Evolutionary conservation across 805 yeast species (phyloP).

Genomic region (Candida montana): DNA sequence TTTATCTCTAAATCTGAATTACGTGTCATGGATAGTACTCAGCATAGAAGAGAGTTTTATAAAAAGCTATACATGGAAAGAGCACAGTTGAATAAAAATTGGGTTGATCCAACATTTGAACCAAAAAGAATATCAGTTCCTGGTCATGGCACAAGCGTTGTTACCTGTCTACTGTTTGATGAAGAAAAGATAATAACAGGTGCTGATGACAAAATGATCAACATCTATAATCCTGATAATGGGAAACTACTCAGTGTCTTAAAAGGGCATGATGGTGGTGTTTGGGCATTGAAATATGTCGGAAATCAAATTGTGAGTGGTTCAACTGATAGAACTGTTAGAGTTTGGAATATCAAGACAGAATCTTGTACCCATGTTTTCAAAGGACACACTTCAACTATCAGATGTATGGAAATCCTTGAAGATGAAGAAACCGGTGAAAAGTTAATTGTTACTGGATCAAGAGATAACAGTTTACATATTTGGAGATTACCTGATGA

Average conservation of each 20-base stretch:
- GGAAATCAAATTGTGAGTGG: conserved; percentile 87
- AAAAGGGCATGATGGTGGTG: conserved; percentile 94
- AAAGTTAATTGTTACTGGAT: conserved; percentile 80
- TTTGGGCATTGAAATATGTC: conserved; percentile 91
- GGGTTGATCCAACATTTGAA: conserved; percentile 70
- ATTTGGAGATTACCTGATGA: conserved; percentile 75
- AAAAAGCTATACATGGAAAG: conserved; percentile 17
- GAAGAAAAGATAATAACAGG: conserved; percentile 88
- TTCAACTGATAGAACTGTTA: conserved; percentile 87
- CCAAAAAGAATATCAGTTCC: conserved; percentile 65
- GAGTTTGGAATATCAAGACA: conserved; percentile 86
- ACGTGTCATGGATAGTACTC: conserved; percentile 18
- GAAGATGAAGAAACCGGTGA: conserved; percentile 58
- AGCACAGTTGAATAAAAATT: conserved; percentile 42
- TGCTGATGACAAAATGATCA: conserved; percentile 79
- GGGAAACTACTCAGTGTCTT: conserved; percentile 62
- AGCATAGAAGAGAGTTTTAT: conserved; percentile 4
- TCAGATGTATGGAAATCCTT: conserved; percentile 81
- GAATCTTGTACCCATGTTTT: conserved; percentile 89
- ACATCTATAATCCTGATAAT: conserved; percentile 70
- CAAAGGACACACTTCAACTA: conserved; percentile 88
- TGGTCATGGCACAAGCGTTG: conserved; percentile 77
- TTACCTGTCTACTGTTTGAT: conserved; percentile 91
- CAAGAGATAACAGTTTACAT: conserved; percentile 79
- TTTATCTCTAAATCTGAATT: conserved; percentile 47